phyloP scores from a whole-genome alignment of 805 yeast genomes.

The Ogataea methanolica region DNA sequence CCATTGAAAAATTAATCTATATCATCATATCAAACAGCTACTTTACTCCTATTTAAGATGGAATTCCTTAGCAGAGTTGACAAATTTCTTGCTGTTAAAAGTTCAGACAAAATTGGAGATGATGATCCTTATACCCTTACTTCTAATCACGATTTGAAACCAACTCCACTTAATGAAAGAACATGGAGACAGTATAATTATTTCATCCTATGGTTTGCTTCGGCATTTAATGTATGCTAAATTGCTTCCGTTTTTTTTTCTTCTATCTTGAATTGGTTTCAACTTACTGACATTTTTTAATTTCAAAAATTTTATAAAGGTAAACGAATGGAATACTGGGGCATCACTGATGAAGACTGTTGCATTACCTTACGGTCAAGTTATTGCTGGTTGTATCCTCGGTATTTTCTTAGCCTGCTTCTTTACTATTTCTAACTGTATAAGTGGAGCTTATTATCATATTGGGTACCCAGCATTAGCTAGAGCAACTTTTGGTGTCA shows the following conservation, averaged over 20 bases:
- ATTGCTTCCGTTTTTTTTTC: too few relatives aligned
- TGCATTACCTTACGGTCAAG: constrained; percentile 16
- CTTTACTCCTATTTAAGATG: constrained; percentile 3
- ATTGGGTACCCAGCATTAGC: constrained; percentile 35
- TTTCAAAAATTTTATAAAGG: too few relatives aligned
- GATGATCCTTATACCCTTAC: constrained; percentile 19
- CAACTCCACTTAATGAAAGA: constrained; percentile 31
- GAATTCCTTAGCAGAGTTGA: constrained; percentile 26
- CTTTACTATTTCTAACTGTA: constrained; percentile 15
- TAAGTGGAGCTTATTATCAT: constrained; percentile 25
- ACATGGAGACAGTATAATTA: constrained; percentile 31
- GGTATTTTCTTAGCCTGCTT: constrained; percentile 10
- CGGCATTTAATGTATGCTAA: constrained; percentile 17
- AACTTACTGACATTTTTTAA: too few relatives aligned
- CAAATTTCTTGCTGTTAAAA: constrained; percentile 12
- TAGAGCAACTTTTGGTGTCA: constrained; percentile 34
- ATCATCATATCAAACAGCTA: too few relatives aligned
- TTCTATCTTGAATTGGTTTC: too few relatives aligned
- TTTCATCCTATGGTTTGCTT: constrained; percentile 23
- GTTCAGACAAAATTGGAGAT: constrained; percentile 10
- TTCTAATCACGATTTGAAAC: constrained; percentile 36
- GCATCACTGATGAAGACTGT: constrained; percentile 22
- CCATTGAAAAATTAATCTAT: too few relatives aligned
- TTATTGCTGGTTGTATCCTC: constrained; percentile 13
- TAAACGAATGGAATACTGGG: constrained; percentile 28